Base-by-base conservation (phyloP, 2,329 filamentous ascomycete genomes). In the Elsinoe batatas region DNA sequence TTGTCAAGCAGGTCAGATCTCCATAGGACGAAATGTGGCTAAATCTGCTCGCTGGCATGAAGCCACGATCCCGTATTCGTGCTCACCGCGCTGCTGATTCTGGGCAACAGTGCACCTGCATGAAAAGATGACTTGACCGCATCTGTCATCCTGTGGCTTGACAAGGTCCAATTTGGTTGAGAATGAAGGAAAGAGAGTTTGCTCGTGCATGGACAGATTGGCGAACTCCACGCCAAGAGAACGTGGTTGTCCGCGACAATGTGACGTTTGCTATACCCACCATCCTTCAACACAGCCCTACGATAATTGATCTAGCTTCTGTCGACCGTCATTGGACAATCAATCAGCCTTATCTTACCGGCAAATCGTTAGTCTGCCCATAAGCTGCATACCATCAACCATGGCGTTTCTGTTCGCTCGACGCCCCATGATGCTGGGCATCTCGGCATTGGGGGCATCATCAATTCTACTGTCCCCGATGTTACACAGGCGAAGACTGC, bases 401-500 rank as follows among this genome's bases (percentile, higher is more conserved):
- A 55, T 55, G 53, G 53, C 53, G 12, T 53, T 50, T 42, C 40
- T 50, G 38, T 37, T 47, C 15, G 30, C 49, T 32, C 58, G 56
- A 15, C 54, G 58, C 13, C 44, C 47, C 18, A 37, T 57, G 18
- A 54, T 53, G 42, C 35, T 53, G 40, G 56, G 57, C 49, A 49
- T 61, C 53, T 37, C 47, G 13, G 57, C 56, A 36, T 47, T 61
- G 3, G 53, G 51, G 35, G 59, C 59, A 43, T 60, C 67, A 66
- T 26, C 61, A n/a, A 51, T 40, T 58, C 62, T 42, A 51, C 66
- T 71, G 13, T 56, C 64, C 17, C 62, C 65, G 17, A 62, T 63
- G 40, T 64, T 64, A 15, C 59, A 63, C 57, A 61, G 60, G 36
- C 63, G 63, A 15, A 64, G 64, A 4, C 62, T 73, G 22, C 67